Base-by-base conservation (phyloP, 441 rosid genomes). In the Pelargonium hybrid region DNA sequence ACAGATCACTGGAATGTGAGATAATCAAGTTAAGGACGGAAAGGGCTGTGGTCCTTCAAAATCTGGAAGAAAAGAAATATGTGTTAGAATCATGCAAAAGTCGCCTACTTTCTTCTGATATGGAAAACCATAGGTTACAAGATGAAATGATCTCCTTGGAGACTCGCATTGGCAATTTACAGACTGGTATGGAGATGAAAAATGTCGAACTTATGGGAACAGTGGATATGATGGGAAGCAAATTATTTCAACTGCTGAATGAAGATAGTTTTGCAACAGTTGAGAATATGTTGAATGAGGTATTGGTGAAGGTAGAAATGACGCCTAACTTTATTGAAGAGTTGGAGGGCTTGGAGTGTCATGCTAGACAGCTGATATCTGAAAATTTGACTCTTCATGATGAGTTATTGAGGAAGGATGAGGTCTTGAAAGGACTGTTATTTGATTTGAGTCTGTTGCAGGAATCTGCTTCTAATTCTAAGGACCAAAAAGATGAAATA, bases 361-460 rank as follows among this genome's bases (percentile, higher is more conserved):
- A 65, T 67, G 80, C 82, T 52, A 80, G 85, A 72, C 88, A 84
- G 66, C 69, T 93, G 71, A 74, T 81, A 72, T 80, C 81, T 71
- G 89, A 87, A 72, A 90, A 87, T 81, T 66, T 45, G 48, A 79
- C 48, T 76, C 91, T 92, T 74, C 88, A 75, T 69, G 82, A 78
- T 56, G 96, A 94, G 83, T 76, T 92, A 79, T 76, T 72, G 68
- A 89, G 98, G 85, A 94, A 92, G 79, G 93, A 94, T 71, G 94
- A 89, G 39, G 84, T 94, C 81, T 65, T 92, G 31, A 84, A 84
- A 68, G 99, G 98, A 62, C 78, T 94, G 73, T 82, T 82, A 76
- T 94, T 94, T 84, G 99, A 94, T 82, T 83, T 94, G 69, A 88
- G 96, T 82, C 80, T 92, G 73, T 74, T 94, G 77, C 99, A 94